These are phyloP conservation scores for Beauveria varroae DNA, from an alignment of 2,329 filamentous ascomycete species.

Conservation along the genomic window DNA sequence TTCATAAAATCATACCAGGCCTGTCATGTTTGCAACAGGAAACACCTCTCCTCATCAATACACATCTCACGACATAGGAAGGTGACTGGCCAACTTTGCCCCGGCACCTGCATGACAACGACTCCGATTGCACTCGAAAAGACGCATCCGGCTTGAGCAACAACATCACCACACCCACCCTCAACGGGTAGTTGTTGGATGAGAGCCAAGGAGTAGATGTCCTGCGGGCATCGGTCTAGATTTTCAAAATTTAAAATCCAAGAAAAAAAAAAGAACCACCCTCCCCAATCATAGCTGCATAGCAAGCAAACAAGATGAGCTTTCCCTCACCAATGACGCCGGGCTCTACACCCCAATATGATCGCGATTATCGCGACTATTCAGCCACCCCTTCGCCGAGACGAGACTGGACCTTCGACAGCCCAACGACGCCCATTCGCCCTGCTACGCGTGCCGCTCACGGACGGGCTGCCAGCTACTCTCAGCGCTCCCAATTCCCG, in stretches of 20 bases:
- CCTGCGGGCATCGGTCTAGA: constrained; percentile 21
- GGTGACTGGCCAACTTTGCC: constrained; percentile 43
- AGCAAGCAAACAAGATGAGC: constrained; percentile 35
- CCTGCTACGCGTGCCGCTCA: constrained; percentile 45
- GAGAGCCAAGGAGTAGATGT: constrained; percentile 20
- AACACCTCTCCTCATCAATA: constrained; percentile 42
- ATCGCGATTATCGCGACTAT: constrained; percentile 47
- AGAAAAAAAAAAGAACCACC: constrained; percentile 2
- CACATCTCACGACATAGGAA: constrained; percentile 54
- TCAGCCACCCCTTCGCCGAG: constrained; percentile 50
- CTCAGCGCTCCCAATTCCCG: constrained; percentile 17
- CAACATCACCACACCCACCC: constrained; percentile 9
- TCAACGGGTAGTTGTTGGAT: constrained; percentile 12
- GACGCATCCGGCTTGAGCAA: constrained; percentile 12
- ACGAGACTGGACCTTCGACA: constrained; percentile 39
- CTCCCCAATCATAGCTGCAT: constrained; percentile 15
- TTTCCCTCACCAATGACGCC: constrained; percentile 33
- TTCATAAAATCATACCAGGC: constrained; percentile 15
- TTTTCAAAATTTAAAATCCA: neutral
- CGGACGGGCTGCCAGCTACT: constrained; percentile 31
- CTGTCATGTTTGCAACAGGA: constrained; percentile 50
- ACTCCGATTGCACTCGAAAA: constrained; percentile 18
- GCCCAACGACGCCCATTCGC: constrained; percentile 40
- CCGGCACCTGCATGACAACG: constrained; percentile 38
- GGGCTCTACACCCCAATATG: constrained; percentile 40